Percentiles rank a stretch among this genome's conserved stretches.
Evolutionary conservation across 73 alveolate genomes (phyloP).

Genomic region (Tetrahymena malaccensis): DNA sequence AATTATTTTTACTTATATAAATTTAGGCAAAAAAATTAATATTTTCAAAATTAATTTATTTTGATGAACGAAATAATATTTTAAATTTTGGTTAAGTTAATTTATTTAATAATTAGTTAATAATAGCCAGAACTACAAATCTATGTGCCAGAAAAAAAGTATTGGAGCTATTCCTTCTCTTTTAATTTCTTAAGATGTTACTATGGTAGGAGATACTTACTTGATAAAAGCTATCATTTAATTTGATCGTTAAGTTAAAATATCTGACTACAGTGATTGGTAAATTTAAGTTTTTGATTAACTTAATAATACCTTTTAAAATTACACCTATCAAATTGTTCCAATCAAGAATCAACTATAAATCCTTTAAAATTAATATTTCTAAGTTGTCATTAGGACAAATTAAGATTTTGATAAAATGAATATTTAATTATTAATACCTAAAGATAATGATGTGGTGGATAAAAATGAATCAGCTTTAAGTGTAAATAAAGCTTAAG

Average conservation of each 20-base stretch:
- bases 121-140: not conserved
- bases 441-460: not conserved
- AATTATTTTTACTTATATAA: not conserved
- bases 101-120: not conserved
- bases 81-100: no score
- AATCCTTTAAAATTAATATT: not conserved
- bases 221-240: not conserved
- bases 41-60: no score
- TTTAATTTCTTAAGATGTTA: not conserved
- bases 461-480: not conserved
- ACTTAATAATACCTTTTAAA: not conserved
- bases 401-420: not conserved
- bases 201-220: not conserved
- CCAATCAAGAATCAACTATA: not conserved
- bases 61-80: no score
- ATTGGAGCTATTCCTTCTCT: not conserved
- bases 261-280: not conserved
- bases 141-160: not conserved
- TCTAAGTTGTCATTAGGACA: not conserved
- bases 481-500: not conserved
- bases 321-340: not conserved
- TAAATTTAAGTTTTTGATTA: not conserved
- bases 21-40: no score
- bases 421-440: not conserved
- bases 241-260: not conserved